Evolutionary conservation across 2,329 filamentous ascomycete genomes (phyloP).

Genomic region (Epichloe festucae): DNA sequence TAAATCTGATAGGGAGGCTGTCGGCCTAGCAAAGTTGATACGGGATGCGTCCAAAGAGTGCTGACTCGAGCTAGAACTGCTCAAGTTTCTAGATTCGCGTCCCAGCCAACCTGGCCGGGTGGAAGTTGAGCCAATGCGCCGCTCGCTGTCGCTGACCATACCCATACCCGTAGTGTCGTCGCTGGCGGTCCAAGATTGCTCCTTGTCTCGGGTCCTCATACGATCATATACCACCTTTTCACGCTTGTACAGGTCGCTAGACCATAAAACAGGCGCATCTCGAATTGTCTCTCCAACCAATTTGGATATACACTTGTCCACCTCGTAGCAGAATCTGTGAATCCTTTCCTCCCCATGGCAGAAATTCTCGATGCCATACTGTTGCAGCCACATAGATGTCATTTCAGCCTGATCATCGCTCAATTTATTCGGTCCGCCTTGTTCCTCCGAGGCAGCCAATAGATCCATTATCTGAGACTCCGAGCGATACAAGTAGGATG

Average conservation of each 20-base stretch:
- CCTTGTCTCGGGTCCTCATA: slow-evolving; percentile 28
- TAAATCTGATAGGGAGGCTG: slow-evolving; percentile 49
- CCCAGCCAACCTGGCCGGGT: slow-evolving; percentile 38
- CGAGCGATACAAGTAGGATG: slow-evolving; percentile 62
- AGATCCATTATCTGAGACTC: slow-evolving; percentile 81
- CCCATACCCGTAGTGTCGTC: slow-evolving; percentile 41
- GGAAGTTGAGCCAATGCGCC: slow-evolving; percentile 30
- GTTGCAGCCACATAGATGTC: slow-evolving; percentile 69
- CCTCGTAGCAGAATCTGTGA: slow-evolving; percentile 82
- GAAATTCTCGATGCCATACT: slow-evolving; percentile 78
- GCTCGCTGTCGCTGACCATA: slow-evolving; percentile 41
- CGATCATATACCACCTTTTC: slow-evolving; percentile 54
- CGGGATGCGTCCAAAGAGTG: slow-evolving; percentile 58
- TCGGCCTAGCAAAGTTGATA: slow-evolving; percentile 44
- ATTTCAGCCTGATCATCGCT: slow-evolving; percentile 90
- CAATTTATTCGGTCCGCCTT: slow-evolving; percentile 87
- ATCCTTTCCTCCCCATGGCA: slow-evolving; percentile 91
- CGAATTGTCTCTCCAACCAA: slow-evolving; percentile 73
- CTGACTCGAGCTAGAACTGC: slow-evolving; percentile 52
- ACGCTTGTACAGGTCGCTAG: slow-evolving; percentile 73
- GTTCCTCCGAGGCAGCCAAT: slow-evolving; percentile 66
- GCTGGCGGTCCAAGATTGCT: slow-evolving; percentile 27
- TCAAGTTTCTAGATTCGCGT: slow-evolving; percentile 31
- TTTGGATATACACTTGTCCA: slow-evolving; percentile 74
- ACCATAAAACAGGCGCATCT: slow-evolving; percentile 82